Conservation (phyloP, 2,329 filamentous ascomycete species). For the Colletotrichum incanum region DNA sequence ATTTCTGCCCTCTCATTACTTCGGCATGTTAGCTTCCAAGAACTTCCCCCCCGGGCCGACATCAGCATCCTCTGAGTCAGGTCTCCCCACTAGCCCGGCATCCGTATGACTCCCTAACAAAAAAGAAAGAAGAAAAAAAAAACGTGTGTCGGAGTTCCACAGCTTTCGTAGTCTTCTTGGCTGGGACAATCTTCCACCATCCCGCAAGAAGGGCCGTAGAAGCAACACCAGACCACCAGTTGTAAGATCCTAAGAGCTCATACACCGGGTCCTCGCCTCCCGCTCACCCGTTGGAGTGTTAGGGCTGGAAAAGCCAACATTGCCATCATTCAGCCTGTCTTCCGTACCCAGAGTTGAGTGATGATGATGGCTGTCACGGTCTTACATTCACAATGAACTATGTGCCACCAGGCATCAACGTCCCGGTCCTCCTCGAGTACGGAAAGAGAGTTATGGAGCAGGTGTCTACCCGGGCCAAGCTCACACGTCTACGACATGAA, state of each 20-base stretch:
- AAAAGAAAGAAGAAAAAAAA: not conserved
- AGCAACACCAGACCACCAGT: not conserved
- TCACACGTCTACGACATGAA: not conserved
- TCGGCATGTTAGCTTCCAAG: not conserved
- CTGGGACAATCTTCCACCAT: not conserved
- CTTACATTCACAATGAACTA: not conserved
- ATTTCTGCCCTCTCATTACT: not conserved
- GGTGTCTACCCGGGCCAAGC: not conserved
- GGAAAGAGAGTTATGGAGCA: not conserved
- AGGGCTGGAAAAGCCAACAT: not conserved
- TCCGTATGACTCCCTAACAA: not conserved
- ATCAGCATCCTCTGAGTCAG: no score
- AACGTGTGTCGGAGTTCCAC: conserved; percentile 19
- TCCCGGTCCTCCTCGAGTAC: not conserved
- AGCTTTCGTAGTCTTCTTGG: not conserved
- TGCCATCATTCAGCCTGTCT: not conserved
- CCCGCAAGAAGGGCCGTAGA: conserved; percentile 1
- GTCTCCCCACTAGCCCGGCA: no score
- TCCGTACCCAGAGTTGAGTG: not conserved
- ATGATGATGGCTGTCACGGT: not conserved
- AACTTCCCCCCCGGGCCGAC: not conserved
- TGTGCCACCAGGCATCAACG: not conserved
- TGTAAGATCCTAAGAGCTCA: not conserved
- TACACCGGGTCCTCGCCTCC: not conserved
- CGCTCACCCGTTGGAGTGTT: conserved; percentile 6